Evolutionary conservation across 176 grass and related monocot genomes (phyloP), one percentile per base, ranked within the genome.

Genomic region (Tillandsia fasciculata): DNA sequence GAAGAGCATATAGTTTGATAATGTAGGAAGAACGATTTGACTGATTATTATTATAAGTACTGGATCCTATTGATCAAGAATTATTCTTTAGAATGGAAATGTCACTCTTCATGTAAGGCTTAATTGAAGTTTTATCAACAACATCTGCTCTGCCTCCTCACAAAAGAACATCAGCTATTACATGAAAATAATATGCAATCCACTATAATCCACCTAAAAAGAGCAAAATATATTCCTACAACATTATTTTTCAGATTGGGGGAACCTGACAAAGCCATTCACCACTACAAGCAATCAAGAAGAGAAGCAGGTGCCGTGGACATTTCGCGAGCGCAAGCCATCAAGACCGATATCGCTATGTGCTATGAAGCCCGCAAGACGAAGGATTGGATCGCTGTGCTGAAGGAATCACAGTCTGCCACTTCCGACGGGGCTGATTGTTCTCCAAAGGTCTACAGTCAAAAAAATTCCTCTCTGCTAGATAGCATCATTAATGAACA

Each of bases 401-500:
- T 92, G 29, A 86, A 90, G 77, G 87, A 99, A 69, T 82, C 94
- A 1, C 75, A 86, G 78, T 79, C 90, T 67, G 87, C 84, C 56
- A 76, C 85, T 50, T 65, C 78, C 61, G 87, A 90, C 33, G 90
- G 90, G 47, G 86, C 90, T 1, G 87, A 94, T 80, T 86, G 69
- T 50, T 72, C 87, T 22, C 95, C 95, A 3, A 87, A 88, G 90
- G 90, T 99, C 53, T 53, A 5, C 13, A 67, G 1, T 2, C 52
- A 58, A 9, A 8, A 20, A 8, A 61, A 48, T 2, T 33, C 51
- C 28, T 53, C 10, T 9, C 18, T 18, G 2, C n/a, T 75, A 11
- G 12, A 27, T 11, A 33, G 17, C 5, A 9, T 20, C 56, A 9
- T 23, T 23, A n/a, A 18, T 10, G 23, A 61, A 9, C n/a, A 23